Evolutionary conservation across 148 eudicot species (phyloP), one percentile per base, ranked within the genome.

Genomic region (Rhododendron williamsianum): DNA sequence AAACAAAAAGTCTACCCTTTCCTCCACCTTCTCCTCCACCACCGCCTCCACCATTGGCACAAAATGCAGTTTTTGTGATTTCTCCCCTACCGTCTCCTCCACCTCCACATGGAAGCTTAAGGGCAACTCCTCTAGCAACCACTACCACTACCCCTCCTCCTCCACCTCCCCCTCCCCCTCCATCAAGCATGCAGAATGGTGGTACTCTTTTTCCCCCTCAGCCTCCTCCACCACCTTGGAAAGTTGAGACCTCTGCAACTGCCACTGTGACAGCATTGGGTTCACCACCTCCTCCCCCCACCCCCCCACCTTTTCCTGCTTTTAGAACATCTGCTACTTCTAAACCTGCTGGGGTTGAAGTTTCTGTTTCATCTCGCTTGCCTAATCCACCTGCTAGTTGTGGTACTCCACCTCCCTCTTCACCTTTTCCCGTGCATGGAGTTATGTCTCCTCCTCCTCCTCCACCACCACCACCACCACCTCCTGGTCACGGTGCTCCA

Each of bases 401-500:
- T 35, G 80, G 83, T 35, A 73, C 77, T 18, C 80, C 83, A 2
- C 89, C 89, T 9, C 87, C 90, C 0, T 85, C 87, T 13, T 84
- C 87, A 3, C 82, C 89, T 12, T 86, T 87, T 3, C 90, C 89
- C 11, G 6, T 18, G 11, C 43, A 27, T 80, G 65, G 82, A 52
- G 12, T 30, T 71, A 30, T 71, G 38, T 30, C 76, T 71, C 38
- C 38, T 4, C 23, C 38, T 4, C 23, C 45, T 16, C 78, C 88
- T 85, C 33, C 90, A 49, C 88, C 90, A 11, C 86, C 85, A 11
- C 86, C 85, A 3, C 89, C 90, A 12, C 85, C 89, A 1, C 88
- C 87, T 9, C 90, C 83, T 15, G 4, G 46, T 30, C 15, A 30
- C 9, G 27, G 69, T 15, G 46, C 83, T n/a, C 83, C 90, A 0